These are phyloP conservation scores for Magnusiomyces fungicola DNA, from an alignment of 1,139 yeast genomes.

Conservation along the genomic window DNA sequence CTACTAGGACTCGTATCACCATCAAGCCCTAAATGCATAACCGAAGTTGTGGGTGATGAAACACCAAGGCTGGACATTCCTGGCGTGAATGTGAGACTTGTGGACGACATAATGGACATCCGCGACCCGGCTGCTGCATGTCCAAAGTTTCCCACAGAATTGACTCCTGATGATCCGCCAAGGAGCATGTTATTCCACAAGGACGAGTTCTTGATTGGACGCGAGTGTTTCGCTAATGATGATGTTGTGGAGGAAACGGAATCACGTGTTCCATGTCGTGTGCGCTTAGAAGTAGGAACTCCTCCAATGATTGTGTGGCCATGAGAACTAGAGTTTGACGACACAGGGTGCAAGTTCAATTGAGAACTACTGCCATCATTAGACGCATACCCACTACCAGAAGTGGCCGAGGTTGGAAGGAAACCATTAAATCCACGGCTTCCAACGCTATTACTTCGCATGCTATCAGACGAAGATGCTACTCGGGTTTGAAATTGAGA, in stretches of 20 bases:
- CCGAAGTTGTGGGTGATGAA: not conserved
- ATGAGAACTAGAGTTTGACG: not conserved
- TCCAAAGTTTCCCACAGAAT: not conserved
- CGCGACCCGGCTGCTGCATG: not conserved
- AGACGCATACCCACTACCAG: slow-evolving; percentile 4
- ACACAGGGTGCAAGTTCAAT: not conserved
- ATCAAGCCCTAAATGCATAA: not conserved
- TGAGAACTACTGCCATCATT: slow-evolving; percentile 1
- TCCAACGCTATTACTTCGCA: slow-evolving; percentile 4
- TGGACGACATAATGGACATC: not conserved
- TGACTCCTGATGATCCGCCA: slow-evolving; percentile 4
- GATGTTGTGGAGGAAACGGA: slow-evolving; percentile 9
- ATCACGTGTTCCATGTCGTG: slow-evolving; percentile 1
- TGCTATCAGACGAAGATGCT: slow-evolving; percentile 7
- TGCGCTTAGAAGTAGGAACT: not conserved
- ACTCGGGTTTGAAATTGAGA: slow-evolving; percentile 27
- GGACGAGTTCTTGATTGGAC: slow-evolving; percentile 11
- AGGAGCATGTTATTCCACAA: slow-evolving; percentile 12
- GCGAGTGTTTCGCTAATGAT: not conserved
- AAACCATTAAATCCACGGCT: slow-evolving; percentile 1
- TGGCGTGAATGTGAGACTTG: not conserved
- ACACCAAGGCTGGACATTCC: not conserved
- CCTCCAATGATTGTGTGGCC: not conserved
- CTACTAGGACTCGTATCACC: slow-evolving; percentile 2
- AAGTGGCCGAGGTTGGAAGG: not conserved